Percentiles rank a stretch among this genome's conserved stretches.
phyloP scores from a whole-genome alignment of 139 green algal genomes.

The Haematococcus lacustris region DNA sequence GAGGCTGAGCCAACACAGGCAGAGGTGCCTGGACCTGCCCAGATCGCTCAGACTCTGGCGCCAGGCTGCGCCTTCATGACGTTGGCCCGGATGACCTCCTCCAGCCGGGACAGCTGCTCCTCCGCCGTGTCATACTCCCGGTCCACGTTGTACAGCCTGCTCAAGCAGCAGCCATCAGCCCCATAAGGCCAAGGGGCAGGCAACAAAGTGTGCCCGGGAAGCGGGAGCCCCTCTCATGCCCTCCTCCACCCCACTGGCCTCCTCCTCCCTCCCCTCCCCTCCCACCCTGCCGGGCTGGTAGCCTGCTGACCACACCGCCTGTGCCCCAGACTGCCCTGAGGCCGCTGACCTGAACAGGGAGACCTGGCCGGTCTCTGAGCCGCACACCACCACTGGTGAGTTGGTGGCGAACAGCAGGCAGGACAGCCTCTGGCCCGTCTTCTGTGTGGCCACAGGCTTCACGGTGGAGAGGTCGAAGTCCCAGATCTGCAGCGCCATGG shows the following conservation, averaged over 20 bases:
- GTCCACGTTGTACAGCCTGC: conserved; percentile 44
- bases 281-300: no score
- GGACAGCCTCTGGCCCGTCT: conserved; percentile 40
- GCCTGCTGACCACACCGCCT: background rate
- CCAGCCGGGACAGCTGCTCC: conserved; percentile 44
- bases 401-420: conserved; percentile 51
- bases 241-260: background rate
- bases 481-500: conserved; percentile 47
- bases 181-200: background rate
- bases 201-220: background rate
- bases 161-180: background rate
- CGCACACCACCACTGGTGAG: conserved; percentile 55
- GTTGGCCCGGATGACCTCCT: conserved; percentile 37
- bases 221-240: background rate
- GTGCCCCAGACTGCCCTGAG: background rate
- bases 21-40: no score
- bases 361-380: conserved; percentile 38
- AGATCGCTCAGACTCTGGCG: background rate
- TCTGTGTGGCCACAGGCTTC: conserved; percentile 55
- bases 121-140: conserved; percentile 34
- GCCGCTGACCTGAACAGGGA: conserved; percentile 29
- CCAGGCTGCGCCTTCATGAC: background rate
- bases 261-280: background rate
- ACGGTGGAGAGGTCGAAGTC: conserved; percentile 67
- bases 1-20: no score